Evolutionary conservation across 441 rosid genomes (phyloP).

Genomic region (Erodium chrysanthum): DNA sequence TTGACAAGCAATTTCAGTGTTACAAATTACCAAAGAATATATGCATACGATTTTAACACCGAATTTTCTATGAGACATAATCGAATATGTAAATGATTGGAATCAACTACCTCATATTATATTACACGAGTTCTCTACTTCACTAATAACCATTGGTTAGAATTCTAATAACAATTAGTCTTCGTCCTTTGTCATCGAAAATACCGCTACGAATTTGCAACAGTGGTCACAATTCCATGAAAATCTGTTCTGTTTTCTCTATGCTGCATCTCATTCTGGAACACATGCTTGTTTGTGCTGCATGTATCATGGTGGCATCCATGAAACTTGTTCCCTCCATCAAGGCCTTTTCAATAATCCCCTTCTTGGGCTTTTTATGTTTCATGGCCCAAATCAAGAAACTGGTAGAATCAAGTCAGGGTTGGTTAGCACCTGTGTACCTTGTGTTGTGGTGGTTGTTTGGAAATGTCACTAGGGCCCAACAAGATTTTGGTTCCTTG

Average conservation of each 20-base stretch:
- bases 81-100: too few relatives aligned
- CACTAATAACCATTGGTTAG: too few relatives aligned
- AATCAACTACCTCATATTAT: too few relatives aligned
- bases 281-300: neutral
- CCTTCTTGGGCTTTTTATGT: neutral
- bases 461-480: neutral
- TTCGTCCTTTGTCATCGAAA: neutral
- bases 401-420: neutral
- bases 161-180: too few relatives aligned
- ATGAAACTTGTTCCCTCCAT: neutral
- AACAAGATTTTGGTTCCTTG: constrained; percentile 2
- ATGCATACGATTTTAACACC: neutral
- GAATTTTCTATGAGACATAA: constrained; percentile 19
- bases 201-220: too few relatives aligned
- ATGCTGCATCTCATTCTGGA: too few relatives aligned
- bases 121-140: too few relatives aligned
- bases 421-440: neutral
- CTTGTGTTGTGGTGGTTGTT: neutral
- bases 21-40: constrained; percentile 28
- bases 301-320: neutral
- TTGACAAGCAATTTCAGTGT: constrained; percentile 50
- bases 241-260: neutral
- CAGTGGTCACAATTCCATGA: too few relatives aligned
- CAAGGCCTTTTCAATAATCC: neutral
- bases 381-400: neutral